Evolutionary conservation across 2,329 filamentous ascomycete species (phyloP).

Genomic region (Dendrostoma leiphaemia): DNA sequence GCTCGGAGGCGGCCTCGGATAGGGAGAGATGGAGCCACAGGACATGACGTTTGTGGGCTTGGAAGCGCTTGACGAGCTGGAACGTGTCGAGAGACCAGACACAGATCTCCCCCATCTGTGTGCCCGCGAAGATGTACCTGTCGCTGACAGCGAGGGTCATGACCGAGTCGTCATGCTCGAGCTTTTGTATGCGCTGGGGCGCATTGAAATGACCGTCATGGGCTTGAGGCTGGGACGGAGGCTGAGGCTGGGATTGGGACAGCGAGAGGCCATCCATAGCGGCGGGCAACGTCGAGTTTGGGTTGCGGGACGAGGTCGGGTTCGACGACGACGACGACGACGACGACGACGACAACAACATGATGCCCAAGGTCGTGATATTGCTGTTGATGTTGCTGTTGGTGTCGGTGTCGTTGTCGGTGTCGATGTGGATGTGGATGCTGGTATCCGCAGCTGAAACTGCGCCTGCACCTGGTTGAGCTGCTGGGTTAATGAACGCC

Average conservation of each 20-base stretch:
- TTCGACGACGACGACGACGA: no score
- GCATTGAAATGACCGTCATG: constrained; percentile 17
- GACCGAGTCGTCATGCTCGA: constrained; percentile 75
- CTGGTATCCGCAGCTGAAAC: not conserved
- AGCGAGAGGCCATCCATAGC: constrained; percentile 7
- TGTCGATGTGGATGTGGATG: not conserved
- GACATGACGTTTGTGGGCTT: constrained; percentile 89
- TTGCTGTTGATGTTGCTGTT: not conserved
- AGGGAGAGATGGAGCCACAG: constrained; percentile 82
- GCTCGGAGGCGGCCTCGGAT: constrained; percentile 67
- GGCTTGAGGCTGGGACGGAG: not conserved
- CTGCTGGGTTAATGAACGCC: no score
- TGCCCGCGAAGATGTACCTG: constrained; percentile 83
- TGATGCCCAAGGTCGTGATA: not conserved
- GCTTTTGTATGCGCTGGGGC: constrained; percentile 70
- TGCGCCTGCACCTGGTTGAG: no score
- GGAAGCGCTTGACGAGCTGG: constrained; percentile 72
- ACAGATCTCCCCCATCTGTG: constrained; percentile 89
- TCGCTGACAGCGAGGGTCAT: constrained; percentile 80
- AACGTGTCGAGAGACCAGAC: constrained; percentile 90
- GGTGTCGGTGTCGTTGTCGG: not conserved
- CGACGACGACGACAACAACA: no score
- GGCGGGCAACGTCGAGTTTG: not conserved
- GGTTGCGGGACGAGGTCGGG: no score
- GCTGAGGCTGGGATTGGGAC: no score